phyloP scores from a whole-genome alignment of 148 eudicot species.

The Vaccinium darrowii region DNA sequence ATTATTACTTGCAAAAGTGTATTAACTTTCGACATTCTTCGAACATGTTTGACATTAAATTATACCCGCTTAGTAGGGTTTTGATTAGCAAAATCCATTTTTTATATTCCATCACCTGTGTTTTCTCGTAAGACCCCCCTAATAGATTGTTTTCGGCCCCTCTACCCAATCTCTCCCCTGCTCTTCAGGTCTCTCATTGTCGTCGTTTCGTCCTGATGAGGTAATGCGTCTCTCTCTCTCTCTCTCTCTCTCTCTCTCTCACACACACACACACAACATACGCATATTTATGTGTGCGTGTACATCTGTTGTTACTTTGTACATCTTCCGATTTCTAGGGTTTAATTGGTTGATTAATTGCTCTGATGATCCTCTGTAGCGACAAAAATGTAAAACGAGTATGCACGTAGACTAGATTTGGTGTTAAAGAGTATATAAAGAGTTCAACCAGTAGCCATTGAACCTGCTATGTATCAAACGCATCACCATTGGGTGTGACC shows the following conservation, averaged over 20 bases:
- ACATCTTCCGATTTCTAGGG: background rate
- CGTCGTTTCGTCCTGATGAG: background rate
- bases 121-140: no score
- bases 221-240: conserved; percentile 12
- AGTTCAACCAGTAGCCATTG: conserved; percentile 27
- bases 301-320: background rate
- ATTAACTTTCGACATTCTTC: no score
- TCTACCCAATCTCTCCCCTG: background rate
- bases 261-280: no score
- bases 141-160: background rate
- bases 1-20: no score
- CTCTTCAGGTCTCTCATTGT: background rate
- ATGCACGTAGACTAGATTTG: background rate
- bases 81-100: no score
- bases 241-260: no score
- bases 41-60: no score
- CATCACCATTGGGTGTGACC: conserved; percentile 19
- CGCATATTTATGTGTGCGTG: background rate
- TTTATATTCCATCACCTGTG: no score
- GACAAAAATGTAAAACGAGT: background rate
- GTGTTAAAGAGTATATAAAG: background rate
- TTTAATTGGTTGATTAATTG: conserved; percentile 15
- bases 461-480: conserved; percentile 21
- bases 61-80: no score
- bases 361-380: background rate